Evolutionary conservation across 352 stramenopile species (phyloP).

Genomic region (Phytophthora rubi): DNA sequence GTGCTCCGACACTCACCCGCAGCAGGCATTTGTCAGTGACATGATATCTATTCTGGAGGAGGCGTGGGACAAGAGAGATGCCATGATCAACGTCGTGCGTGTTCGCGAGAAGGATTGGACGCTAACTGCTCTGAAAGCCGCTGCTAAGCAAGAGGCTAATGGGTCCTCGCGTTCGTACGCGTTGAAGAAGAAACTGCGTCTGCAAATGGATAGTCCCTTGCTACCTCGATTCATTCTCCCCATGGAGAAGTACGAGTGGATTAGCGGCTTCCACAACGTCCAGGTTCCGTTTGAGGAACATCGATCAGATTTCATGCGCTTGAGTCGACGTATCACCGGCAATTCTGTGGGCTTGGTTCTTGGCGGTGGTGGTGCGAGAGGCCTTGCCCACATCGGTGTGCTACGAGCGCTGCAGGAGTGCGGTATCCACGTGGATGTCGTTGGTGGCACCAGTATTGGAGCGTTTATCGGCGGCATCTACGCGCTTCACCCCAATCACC

Average conservation of each 20-base stretch:
- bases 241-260: conserved; percentile 89
- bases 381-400: conserved; percentile 95
- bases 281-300: conserved; percentile 82
- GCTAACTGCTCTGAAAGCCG: conserved; percentile 56
- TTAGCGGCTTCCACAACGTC: conserved; percentile 87
- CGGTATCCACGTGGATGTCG: conserved; percentile 93
- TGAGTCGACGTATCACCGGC: conserved; percentile 92
- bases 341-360: conserved; percentile 94
- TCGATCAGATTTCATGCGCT: conserved; percentile 76
- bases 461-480: conserved; percentile 88
- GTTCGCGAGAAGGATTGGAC: conserved; percentile 83
- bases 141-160: conserved; percentile 48
- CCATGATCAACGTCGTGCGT: conserved; percentile 78
- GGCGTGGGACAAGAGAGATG: conserved; percentile 79
- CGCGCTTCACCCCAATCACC: conserved; percentile 74
- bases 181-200: conserved; percentile 63
- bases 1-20: conserved; percentile 72
- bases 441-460: conserved; percentile 93
- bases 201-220: conserved; percentile 65
- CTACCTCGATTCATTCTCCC: conserved; percentile 74
- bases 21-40: conserved; percentile 75
- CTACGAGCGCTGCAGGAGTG: conserved; percentile 92
- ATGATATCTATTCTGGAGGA: conserved; percentile 70
- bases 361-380: conserved; percentile 92
- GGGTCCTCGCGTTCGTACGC: conserved; percentile 59